phyloP scores from a whole-genome alignment of 106 monocot genomes.

The Dendrobium officinale region DNA sequence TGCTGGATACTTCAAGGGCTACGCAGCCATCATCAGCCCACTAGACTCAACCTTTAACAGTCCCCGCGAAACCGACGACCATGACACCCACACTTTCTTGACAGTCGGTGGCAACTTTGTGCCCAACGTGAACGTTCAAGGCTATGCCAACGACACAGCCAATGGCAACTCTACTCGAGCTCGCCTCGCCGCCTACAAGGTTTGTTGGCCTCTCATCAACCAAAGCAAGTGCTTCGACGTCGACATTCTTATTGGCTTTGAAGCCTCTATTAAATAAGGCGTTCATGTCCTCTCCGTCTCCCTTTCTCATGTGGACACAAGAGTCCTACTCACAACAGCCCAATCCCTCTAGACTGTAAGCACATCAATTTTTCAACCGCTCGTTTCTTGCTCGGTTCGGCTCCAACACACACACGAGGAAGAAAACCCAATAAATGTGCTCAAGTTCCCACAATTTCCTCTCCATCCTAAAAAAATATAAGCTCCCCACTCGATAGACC shows the following conservation, averaged over 20 bases:
- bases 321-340: too few relatives aligned
- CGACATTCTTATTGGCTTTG: constrained; percentile 43
- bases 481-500: too few relatives aligned
- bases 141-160: constrained; percentile 37
- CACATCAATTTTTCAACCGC: too few relatives aligned
- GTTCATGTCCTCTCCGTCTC: constrained; percentile 48
- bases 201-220: constrained; percentile 13
- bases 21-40: background rate
- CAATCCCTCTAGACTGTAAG: too few relatives aligned
- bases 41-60: constrained; percentile 12
- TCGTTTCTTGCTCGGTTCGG: too few relatives aligned
- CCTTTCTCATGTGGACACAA: background rate
- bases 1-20: constrained; percentile 21
- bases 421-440: too few relatives aligned
- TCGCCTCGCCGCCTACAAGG: constrained; percentile 47
- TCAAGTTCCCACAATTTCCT: too few relatives aligned
- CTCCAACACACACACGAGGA: too few relatives aligned
- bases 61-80: constrained; percentile 13
- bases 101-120: constrained; percentile 17
- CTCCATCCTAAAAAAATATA: too few relatives aligned
- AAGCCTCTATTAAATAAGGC: constrained; percentile 35
- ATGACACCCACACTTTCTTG: constrained; percentile 29
- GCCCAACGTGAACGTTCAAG: constrained; percentile 14
- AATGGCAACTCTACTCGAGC: constrained; percentile 37
- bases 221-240: constrained; percentile 24